Base-by-base conservation (phyloP, 2,329 filamentous ascomycete genomes). In the Cordyceps cicadae region DNA sequence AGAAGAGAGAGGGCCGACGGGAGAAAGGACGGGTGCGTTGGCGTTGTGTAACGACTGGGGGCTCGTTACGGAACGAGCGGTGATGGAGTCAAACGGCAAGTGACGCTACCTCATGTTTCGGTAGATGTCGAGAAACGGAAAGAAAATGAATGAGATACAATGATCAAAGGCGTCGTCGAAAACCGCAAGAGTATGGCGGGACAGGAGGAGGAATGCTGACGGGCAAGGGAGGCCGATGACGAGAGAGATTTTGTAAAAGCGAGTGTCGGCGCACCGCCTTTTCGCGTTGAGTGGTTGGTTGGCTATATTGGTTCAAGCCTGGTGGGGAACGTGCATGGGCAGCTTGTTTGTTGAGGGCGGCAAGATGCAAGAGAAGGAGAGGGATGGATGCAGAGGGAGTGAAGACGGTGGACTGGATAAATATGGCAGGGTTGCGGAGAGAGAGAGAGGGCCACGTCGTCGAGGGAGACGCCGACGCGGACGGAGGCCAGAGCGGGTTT, bases 361-460 rank as follows among this genome's bases (percentile, higher is more conserved):
- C 4, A 54, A 26, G 15, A n/a, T 17, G 48, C n/a, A 21, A 24
- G 14, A 21, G 21, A n/a, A 24, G 34, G 21, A 12, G 32, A 41
- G 14, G 39, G 39, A 41, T 17, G 39, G n/a, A n/a, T n/a, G n/a
- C n/a, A n/a, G n/a, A n/a, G 11, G n/a, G 26, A 21, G 43, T 45
- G 39, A 45, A 45, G 43, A 45, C 9, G n/a, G 17, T 3, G 11
- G 43, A 45, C 43, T 45, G 43, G 43, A 46, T 46, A 11, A 46
- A 21, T n/a, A 46, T 21, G 43, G 43, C 19, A n/a, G 29, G 43
- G n/a, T 12, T 11, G 19, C 39, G 39, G n/a, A 48, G 11, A 56
- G n/a, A 49, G n/a, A 48, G 11, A 56, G n/a, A 48, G 54, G 21
- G 32, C 45, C 55, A 58, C 55, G 55, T 58, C 51, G 55, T 50